Evolutionary conservation across 1,139 yeast species (phyloP).

Genomic region (Magnusiomyces tetraspermus): DNA sequence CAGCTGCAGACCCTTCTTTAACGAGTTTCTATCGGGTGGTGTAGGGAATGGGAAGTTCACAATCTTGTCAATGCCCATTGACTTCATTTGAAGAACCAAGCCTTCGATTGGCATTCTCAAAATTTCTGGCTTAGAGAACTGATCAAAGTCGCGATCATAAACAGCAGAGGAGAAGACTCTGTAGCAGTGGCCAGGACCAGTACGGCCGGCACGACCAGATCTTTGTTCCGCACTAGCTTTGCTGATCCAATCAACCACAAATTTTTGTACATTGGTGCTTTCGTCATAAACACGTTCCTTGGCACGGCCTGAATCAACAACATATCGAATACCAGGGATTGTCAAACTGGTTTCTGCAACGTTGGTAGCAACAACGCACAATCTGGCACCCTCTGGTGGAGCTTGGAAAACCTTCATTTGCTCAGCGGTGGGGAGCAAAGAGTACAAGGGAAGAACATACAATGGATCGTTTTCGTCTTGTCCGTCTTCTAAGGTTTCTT

Average conservation of each 20-base stretch:
- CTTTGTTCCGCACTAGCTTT: conserved; percentile 96
- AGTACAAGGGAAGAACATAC: conserved; percentile 84
- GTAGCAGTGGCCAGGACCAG: conserved; percentile 98
- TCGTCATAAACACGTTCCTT: conserved; percentile 81
- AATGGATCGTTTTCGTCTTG: conserved; percentile 75
- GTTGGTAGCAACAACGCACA: conserved; percentile 92
- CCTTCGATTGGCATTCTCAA: conserved; percentile 94
- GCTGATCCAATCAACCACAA: conserved; percentile 84
- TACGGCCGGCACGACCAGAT: conserved; percentile 98
- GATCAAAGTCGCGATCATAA: conserved; percentile 73
- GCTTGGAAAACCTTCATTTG: conserved; percentile 87
- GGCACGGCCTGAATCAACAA: conserved; percentile 89
- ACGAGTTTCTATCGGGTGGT: conserved; percentile 61
- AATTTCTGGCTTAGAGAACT: conserved; percentile 83
- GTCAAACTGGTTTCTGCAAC: conserved; percentile 97
- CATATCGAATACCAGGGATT: conserved; percentile 91
- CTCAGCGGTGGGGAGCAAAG: conserved; percentile 81
- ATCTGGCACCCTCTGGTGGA: conserved; percentile 77
- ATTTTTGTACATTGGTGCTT: conserved; percentile 85
- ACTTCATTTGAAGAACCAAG: conserved; percentile 85
- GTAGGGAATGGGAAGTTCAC: conserved; percentile 95
- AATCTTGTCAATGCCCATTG: conserved; percentile 91
- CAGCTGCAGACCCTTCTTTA: conserved; percentile 58
- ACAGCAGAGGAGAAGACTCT: conserved; percentile 92
- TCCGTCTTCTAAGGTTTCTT: conserved; percentile 64